Percentiles rank a stretch among this genome's conserved stretches.
Evolutionary conservation across 1,284 basidiomycete genomes (phyloP).

Genomic region (Mrakiaceae sp.): DNA sequence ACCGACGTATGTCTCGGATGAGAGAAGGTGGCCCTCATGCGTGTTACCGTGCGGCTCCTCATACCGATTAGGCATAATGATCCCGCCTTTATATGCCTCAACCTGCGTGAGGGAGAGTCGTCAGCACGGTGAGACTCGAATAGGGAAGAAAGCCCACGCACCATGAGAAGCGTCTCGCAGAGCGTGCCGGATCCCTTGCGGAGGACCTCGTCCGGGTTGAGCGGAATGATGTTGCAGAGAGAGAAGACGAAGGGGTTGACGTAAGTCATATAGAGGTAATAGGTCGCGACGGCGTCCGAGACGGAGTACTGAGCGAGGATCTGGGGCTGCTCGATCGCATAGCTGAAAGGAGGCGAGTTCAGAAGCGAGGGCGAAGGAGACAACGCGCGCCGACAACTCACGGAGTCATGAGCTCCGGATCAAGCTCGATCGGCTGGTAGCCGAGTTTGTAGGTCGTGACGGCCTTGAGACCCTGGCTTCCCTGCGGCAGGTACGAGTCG

Average conservation of each 20-base stretch:
- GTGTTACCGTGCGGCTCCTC: constrained; percentile 87
- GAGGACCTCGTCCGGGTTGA: constrained; percentile 92
- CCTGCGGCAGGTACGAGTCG: constrained; percentile 98
- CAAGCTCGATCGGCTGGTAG: constrained; percentile 89
- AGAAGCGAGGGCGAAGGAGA: constrained; percentile 1
- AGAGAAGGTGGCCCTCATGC: constrained; percentile 89
- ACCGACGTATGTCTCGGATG: constrained; percentile 97
- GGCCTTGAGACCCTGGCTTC: constrained; percentile 94
- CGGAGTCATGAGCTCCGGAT: constrained; percentile 99
- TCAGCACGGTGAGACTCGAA: background rate
- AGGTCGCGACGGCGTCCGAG: constrained; percentile 98
- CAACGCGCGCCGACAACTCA: constrained; percentile 37
- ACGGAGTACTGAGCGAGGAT: constrained; percentile 94
- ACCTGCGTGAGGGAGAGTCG: constrained; percentile 46
- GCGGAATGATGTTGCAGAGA: constrained; percentile 96
- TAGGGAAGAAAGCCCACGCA: constrained; percentile 34
- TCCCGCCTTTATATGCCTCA: constrained; percentile 80
- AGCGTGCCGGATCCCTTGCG: constrained; percentile 93
- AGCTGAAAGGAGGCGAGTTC: constrained; percentile 41
- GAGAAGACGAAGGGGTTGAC: constrained; percentile 99
- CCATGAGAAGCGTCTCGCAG: constrained; percentile 97
- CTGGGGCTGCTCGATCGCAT: constrained; percentile 94
- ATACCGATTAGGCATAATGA: constrained; percentile 97
- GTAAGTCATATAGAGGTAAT: constrained; percentile 99
- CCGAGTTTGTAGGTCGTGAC: constrained; percentile 87